A percentile compares a stretch with the other conserved stretches of the same genome.
phyloP scores from a whole-genome alignment of 306 rosid species.

The Prunus persica region Prunus_persica_NCBIv2 NC_034014.1:29647001-29647500 shows the following conservation, averaged over 20 bases:
- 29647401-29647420: neutral
- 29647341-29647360: neutral
- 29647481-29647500: neutral
- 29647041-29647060: neutral
- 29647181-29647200: slow-evolving; percentile 42
- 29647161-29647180: slow-evolving; percentile 7
- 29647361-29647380: neutral
- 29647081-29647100: neutral
- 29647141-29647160: neutral
- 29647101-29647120: neutral
- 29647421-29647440: neutral
- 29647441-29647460: neutral
- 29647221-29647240: slow-evolving; percentile 15
- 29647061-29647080: neutral
- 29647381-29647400: neutral
- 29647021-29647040: neutral
- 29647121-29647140: neutral
- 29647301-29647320: too few relatives aligned
- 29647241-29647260: neutral
- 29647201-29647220: slow-evolving; percentile 36
- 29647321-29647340: too few relatives aligned
- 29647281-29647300: neutral
- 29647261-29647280: neutral
- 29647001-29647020: neutral
- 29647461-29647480: neutral